Base-by-base conservation (phyloP, 2,329 filamentous ascomycete genomes). In the Teratosphaeria destructans region DNA sequence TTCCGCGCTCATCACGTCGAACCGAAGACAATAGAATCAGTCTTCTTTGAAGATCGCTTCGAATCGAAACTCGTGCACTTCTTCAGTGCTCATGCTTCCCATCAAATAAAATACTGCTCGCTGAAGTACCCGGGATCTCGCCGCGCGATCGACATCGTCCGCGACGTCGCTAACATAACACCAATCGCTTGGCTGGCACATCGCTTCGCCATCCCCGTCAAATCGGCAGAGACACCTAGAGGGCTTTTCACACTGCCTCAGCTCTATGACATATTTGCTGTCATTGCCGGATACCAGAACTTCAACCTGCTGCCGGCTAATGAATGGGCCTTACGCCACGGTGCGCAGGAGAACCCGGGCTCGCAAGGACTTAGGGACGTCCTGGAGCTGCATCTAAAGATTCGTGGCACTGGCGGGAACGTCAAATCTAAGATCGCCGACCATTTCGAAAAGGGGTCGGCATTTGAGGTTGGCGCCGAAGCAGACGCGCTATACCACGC, bases 101-200 rank as follows among this genome's bases (percentile, higher is more conserved):
- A 68, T 16, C 73, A 80, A 10, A 81, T 81, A 63, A 71, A 77
- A 60, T 70, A 77, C 55, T 76, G 75, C 63, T 79, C 77, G 0
- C 68, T 81, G 16, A 74, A 74, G 53, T 80, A 79, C 59, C 70
- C 72, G n/a, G 76, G 75, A 49, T 70, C 72, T 26, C 71, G 74
- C 52, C 75, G 75, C 39, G 76, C 77, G 1, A 78, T 81, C 64
- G 77, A 81, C 58, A 77, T 81, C 3, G 76, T 89, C 10, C 82
- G 85, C 27, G 85, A 89, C 61, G 81, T 90, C 0, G 85, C 83
- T 29, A 90, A 90, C 68, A 73, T 88, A 29, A 81, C 79, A 0
- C 85, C 86, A 5, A 82, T 85, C 3, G 78, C 83, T 65, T 89
- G 82, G 66, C 75, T 88, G 49, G 83, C 82, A 0, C 77, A 86